Percentiles rank a stretch among this genome's conserved stretches.
Evolutionary conservation across 805 yeast genomes (phyloP).

Genomic region (Candida nemodendra): DNA sequence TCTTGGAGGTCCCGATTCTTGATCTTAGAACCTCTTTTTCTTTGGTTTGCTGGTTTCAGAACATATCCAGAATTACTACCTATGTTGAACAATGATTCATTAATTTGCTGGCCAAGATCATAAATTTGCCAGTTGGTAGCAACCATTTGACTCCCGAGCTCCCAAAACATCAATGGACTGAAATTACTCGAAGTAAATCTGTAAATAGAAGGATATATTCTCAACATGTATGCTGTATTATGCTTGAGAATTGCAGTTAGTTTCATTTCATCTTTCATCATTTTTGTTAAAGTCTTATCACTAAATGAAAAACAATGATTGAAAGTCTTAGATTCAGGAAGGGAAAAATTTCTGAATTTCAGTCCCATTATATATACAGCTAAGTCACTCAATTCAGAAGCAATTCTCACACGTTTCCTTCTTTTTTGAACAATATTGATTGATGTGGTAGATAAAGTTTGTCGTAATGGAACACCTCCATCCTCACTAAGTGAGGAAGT

Average conservation of each 20-base stretch:
- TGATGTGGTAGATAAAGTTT: conserved; percentile 12
- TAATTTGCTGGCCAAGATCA: conserved; percentile 85
- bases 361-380: conserved; percentile 75
- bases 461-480: conserved; percentile 6
- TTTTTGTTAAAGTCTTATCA: conserved; percentile 63
- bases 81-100: conserved; percentile 74
- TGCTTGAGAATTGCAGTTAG: conserved; percentile 65
- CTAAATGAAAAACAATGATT: conserved; percentile 87
- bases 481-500: conserved; percentile 33
- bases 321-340: conserved; percentile 77
- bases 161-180: conserved; percentile 79
- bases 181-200: conserved; percentile 80
- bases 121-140: conserved; percentile 97
- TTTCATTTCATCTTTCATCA: conserved; percentile 62
- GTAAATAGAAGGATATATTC: conserved; percentile 84
- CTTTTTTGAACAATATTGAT: conserved; percentile 23
- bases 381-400: conserved; percentile 50
- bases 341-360: conserved; percentile 76
- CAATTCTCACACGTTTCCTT: conserved; percentile 26
- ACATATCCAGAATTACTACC: conserved; percentile 70
- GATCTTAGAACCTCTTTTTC: conserved; percentile 17
- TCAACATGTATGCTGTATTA: conserved; percentile 68
- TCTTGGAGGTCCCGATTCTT: conserved; percentile 20
- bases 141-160: conserved; percentile 85
- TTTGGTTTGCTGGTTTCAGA: conserved; percentile 56